phyloP scores from a whole-genome alignment of 2,329 filamentous ascomycete genomes.

The Xylariaceae sp. region DNA sequence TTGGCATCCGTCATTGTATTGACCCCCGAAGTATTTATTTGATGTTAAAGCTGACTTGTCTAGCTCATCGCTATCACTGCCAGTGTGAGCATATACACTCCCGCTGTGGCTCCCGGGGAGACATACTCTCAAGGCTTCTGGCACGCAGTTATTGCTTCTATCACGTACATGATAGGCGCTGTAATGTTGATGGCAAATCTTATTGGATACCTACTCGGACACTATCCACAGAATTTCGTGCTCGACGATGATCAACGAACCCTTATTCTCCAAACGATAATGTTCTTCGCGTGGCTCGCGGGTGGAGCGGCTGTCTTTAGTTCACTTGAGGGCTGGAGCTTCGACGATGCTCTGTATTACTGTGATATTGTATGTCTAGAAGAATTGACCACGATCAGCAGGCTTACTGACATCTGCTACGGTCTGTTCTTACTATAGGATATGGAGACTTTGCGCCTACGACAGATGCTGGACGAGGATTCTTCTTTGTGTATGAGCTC shows the following conservation, averaged over 20 bases:
- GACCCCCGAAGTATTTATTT: not conserved
- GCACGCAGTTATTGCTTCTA: constrained; percentile 15
- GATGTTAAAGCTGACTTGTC: not conserved
- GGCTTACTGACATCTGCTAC: not conserved
- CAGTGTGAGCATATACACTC: constrained; percentile 6
- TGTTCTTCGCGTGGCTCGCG: constrained; percentile 19
- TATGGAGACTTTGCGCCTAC: constrained; percentile 12
- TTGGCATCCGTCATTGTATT: constrained; percentile 11
- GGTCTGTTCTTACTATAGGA: constrained; percentile 17
- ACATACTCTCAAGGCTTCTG: constrained; percentile 16
- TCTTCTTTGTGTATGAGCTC: constrained; percentile 18
- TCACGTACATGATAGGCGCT: constrained; percentile 16
- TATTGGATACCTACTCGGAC: constrained; percentile 12
- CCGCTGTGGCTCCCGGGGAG: constrained; percentile 3
- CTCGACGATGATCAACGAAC: constrained; percentile 17
- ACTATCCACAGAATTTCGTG: constrained; percentile 16
- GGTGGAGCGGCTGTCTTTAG: constrained; percentile 13
- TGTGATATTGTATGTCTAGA: constrained; percentile 11
- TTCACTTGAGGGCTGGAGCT: constrained; percentile 13
- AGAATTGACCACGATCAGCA: not conserved
- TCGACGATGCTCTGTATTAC: constrained; percentile 14
- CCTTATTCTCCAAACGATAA: constrained; percentile 19
- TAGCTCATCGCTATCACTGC: constrained; percentile 17
- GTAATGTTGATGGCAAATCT: constrained; percentile 15
- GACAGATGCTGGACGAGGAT: not conserved